Conservation (phyloP, 805 yeast species). For the Jamesozyma piceae region DNA sequence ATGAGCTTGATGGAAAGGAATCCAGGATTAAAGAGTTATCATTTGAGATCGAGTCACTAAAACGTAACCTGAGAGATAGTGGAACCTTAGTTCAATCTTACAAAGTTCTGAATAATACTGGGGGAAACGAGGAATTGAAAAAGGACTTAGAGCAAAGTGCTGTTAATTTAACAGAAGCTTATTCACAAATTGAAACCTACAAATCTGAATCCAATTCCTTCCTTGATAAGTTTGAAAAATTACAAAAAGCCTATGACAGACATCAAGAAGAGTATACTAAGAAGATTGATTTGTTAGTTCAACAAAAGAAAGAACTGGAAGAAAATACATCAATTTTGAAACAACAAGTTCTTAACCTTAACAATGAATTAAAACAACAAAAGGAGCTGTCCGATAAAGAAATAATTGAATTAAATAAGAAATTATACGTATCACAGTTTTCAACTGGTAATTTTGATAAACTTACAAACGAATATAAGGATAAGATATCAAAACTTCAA, state of each 20-base stretch:
- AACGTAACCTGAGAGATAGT: constrained; percentile 22
- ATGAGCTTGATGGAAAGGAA: constrained; percentile 6
- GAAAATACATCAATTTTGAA: constrained; percentile 25
- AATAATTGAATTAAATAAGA: constrained; percentile 16
- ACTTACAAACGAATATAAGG: constrained; percentile 22
- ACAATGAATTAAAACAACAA: constrained; percentile 26
- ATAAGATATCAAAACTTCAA: constrained; percentile 26
- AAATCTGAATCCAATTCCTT: constrained; percentile 62
- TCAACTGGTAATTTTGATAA: constrained; percentile 17
- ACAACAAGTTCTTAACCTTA: constrained; percentile 24
- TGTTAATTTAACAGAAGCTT: constrained; percentile 48
- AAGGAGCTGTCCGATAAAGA: constrained; percentile 22
- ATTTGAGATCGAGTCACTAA: constrained; percentile 11
- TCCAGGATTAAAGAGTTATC: constrained; percentile 7
- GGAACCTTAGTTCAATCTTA: constrained; percentile 24
- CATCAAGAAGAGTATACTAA: constrained; percentile 27
- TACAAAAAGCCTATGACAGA: constrained; percentile 46
- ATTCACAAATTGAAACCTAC: constrained; percentile 50
- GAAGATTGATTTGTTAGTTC: constrained; percentile 11
- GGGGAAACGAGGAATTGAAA: constrained; percentile 23
- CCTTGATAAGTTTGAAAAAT: constrained; percentile 39
- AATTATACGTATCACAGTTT: constrained; percentile 26
- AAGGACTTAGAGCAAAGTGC: constrained; percentile 40
- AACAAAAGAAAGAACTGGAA: constrained; percentile 15
- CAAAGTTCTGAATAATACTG: constrained; percentile 12